phyloP scores from a whole-genome alignment of 139 green algal species.

The Chlamydomonas schloesseri region DNA sequence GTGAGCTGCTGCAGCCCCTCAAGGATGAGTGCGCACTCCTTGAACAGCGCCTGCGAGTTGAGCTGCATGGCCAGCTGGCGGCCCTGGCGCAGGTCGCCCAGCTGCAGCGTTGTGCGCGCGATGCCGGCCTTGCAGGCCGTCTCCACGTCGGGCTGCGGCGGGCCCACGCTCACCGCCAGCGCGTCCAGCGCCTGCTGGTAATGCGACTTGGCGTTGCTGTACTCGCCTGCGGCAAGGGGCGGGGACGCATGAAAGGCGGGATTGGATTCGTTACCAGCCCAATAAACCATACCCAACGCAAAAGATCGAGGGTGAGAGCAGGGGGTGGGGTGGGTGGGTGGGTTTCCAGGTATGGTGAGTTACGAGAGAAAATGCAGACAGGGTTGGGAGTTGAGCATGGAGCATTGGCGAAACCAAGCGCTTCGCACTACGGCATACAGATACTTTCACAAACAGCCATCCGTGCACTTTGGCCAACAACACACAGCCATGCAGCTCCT shows the following conservation, averaged over 20 bases:
- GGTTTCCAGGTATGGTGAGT: not conserved
- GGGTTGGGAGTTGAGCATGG: no score
- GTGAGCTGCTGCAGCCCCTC: slow-evolving; percentile 70
- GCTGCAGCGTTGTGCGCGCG: slow-evolving; percentile 71
- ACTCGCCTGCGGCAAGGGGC: slow-evolving; percentile 45
- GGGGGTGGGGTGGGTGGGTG: no score
- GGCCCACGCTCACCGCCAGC: slow-evolving; percentile 17
- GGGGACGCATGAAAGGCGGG: no score
- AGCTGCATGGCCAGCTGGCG: slow-evolving; percentile 63
- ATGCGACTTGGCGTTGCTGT: slow-evolving; percentile 59
- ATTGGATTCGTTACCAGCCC: no score
- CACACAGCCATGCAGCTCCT: no score
- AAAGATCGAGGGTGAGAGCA: not conserved
- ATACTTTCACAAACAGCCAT: no score
- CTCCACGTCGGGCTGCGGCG: slow-evolving; percentile 47
- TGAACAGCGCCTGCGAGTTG: slow-evolving; percentile 68
- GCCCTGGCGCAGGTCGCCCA: slow-evolving; percentile 76
- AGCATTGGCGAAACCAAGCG: no score
- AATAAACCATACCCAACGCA: no score
- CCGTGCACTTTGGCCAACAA: no score
- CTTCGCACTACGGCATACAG: no score
- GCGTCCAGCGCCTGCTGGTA: slow-evolving; percentile 72
- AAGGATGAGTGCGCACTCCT: slow-evolving; percentile 82
- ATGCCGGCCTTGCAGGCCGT: slow-evolving; percentile 62
- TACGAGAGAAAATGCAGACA: not conserved